Percentiles rank a stretch among this genome's conserved stretches.
Evolutionary conservation across 441 rosid genomes (phyloP).

Genomic region (Populus tomentosa): DNA sequence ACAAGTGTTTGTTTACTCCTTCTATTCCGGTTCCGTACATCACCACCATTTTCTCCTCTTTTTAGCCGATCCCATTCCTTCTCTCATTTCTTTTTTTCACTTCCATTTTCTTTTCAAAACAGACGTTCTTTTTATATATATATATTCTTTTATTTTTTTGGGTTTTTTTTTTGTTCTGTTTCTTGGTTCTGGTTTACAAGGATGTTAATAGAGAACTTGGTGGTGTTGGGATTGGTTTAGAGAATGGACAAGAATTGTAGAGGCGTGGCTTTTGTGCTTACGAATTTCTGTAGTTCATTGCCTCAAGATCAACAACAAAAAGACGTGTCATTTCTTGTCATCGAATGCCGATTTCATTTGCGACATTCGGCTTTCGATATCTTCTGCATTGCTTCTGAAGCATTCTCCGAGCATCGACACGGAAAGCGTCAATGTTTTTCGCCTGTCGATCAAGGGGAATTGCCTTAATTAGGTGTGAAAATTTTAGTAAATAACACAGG

Average conservation of each 20-base stretch:
- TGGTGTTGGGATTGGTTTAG: slow-evolving; percentile 17
- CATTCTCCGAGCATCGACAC: slow-evolving; percentile 40
- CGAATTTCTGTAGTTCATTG: slow-evolving; percentile 32
- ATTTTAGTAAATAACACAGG: neutral
- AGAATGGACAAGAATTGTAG: slow-evolving; percentile 20
- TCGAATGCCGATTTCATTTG: slow-evolving; percentile 52
- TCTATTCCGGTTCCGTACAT: neutral
- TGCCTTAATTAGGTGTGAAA: neutral
- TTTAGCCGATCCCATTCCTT: neutral
- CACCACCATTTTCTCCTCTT: neutral
- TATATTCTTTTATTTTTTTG: too few relatives aligned
- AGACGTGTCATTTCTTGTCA: slow-evolving; percentile 6
- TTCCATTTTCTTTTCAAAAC: neutral
- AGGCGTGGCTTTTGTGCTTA: slow-evolving; percentile 26
- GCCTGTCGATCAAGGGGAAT: slow-evolving; percentile 12
- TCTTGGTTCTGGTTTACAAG: neutral
- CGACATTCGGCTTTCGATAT: slow-evolving; percentile 54
- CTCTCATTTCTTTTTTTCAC: neutral
- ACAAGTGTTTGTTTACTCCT: slow-evolving; percentile 31
- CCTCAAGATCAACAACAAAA: slow-evolving; percentile 15
- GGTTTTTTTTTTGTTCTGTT: neutral
- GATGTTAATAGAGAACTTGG: slow-evolving; percentile 20
- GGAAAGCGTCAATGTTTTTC: neutral
- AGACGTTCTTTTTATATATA: too few relatives aligned
- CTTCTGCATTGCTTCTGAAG: slow-evolving; percentile 43